Base-by-base conservation (phyloP, 805 yeast genomes). In the Pichia pseudocactophila region DNA sequence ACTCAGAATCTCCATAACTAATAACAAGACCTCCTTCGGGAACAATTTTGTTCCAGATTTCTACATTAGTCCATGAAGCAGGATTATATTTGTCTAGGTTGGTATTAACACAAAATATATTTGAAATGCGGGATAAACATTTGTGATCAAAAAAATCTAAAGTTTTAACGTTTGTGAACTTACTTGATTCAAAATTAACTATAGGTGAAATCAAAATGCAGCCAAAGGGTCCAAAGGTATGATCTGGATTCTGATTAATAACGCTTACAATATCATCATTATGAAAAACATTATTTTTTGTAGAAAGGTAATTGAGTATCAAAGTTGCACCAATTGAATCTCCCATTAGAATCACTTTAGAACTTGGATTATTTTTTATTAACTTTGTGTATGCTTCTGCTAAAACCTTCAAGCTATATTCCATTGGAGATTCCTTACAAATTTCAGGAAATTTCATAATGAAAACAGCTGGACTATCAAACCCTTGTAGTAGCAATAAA, bases 281-380 rank as follows among this genome's bases (percentile, higher is more conserved):
- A 19, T 12, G 20, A 31, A 37, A 39, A 11, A 43, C 8, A 3
- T 36, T 48, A 25, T 44, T 47, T 8, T 51, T 44, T 1, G 36
- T 42, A 26, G 50, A 53, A 39, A 71, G 41, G 40, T 68, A 50
- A 11, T 67, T 51, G 37, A 71, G 46, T 3, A 60, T 57, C 31
- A 70, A 46, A n/a, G 66, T 68, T 0, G 71, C 77, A 1, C 80
- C 79, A 4, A 64, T 54, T 0, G 77, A 71, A 40, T 74, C 77
- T 0, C 78, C 79, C 38, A 61, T 51, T 4, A 70, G 36, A 3
- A 69, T 54, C 2, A 58, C 36, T 19, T 58, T 58, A 1, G 71
- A 54, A 0, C 43, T 38, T 0, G 62, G 62, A 36, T 51, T 41
- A n/a, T 22, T 12, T 12, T 26, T 30, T 8, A 16, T 15, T 8